Base-by-base conservation (phyloP, 2,329 filamentous ascomycete genomes). In the Leptoxyphium fumago region DNA sequence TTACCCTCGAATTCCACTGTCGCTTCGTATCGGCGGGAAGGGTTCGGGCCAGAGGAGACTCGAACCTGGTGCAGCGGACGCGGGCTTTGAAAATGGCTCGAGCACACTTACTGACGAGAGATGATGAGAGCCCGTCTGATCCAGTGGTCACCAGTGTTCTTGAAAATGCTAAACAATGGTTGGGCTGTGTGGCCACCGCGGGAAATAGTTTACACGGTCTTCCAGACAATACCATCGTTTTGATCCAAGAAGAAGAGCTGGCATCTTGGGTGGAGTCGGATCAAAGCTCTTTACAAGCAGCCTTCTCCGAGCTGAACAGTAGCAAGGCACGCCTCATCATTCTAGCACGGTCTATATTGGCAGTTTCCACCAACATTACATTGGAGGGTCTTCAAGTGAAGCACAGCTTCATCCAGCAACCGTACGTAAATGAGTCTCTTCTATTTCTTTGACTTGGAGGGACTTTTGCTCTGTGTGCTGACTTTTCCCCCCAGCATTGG, bases 401-500 rank as follows among this genome's bases (percentile, higher is more conserved):
- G 29, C 48, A 46, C 2, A 43, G 41, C 14, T 48, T 41, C 26
- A 29, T 50, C 5, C 48, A 48, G 13, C 48, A 50, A 39, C 48
- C 48, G 45, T 47, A 42, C 44, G 45, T 47, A 29, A 6, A 6
- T 15, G 13, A n/a, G n/a, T n/a, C n/a, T n/a, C n/a, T n/a, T n/a
- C n/a, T n/a, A n/a, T n/a, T n/a, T n/a, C n/a, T n/a, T n/a, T n/a
- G n/a, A n/a, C n/a, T n/a, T n/a, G n/a, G n/a, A n/a, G n/a, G n/a
- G n/a, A n/a, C n/a, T n/a, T 26, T 3, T 26, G 21, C 7, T 26
- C 21, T 7, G 21, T 17, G 34, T 5, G 21, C 45, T 43, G 45
- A 47, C 43, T 5, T 30, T n/a, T n/a, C n/a, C n/a, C n/a, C 21
- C 10, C 18, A 46, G 44, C 10, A 47, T 55, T 18, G 53, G 53